These are phyloP conservation scores for Alternaria incomplexa DNA, from an alignment of 2,329 filamentous ascomycete genomes.

Conservation along the genomic window DNA sequence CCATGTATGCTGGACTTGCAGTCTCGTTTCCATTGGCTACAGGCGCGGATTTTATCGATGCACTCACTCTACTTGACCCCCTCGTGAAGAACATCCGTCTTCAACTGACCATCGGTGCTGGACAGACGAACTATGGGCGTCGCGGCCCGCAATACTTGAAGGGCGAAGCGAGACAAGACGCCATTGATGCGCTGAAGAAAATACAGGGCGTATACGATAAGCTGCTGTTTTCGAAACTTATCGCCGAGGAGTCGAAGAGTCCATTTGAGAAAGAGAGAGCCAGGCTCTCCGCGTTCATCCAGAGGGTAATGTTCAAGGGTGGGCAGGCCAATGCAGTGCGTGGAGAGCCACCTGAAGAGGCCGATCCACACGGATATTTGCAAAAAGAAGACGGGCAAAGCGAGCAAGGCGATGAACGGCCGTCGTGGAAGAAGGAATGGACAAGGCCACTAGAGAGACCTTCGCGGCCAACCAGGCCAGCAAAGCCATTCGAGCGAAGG, in stretches of 20 bases:
- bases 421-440: conserved; percentile 23
- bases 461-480: not conserved
- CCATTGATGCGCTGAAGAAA: conserved; percentile 32
- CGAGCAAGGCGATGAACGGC: not conserved
- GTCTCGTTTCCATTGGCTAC: conserved; percentile 35
- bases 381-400: not conserved
- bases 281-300: conserved; percentile 33
- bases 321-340: not conserved
- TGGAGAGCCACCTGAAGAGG: conserved; percentile 10
- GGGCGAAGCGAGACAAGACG: conserved; percentile 30
- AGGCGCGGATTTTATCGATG: conserved; percentile 36
- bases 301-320: conserved; percentile 23
- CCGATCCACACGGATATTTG: conserved; percentile 18
- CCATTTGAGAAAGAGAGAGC: conserved; percentile 35
- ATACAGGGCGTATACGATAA: conserved; percentile 41
- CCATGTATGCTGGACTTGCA: conserved; percentile 41
- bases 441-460: conserved; percentile 18
- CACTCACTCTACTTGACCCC: conserved; percentile 35
- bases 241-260: conserved; percentile 36
- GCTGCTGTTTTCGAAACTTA: conserved; percentile 37
- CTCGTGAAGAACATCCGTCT: conserved; percentile 35
- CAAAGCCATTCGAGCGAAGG: not conserved
- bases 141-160: conserved; percentile 21
- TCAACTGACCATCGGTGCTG: conserved; percentile 37
- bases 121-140: not conserved